Base-by-base conservation (phyloP, 176 grass and related monocot species). In the Carex scoparia region DNA sequence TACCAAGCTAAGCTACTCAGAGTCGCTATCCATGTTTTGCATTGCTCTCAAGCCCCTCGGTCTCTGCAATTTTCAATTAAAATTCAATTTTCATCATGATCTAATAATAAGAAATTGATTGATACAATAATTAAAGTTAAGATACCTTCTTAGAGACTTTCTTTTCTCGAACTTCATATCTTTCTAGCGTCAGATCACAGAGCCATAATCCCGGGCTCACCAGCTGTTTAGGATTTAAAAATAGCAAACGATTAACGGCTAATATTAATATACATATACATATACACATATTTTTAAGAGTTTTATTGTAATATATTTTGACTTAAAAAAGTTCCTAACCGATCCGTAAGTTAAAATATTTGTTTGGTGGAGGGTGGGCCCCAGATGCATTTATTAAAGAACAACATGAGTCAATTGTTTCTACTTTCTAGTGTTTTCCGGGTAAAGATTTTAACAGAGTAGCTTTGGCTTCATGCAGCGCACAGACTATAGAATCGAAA, bases 151-250 rank as follows among this genome's bases (percentile, higher is more conserved):
- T 97, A 15, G 90, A 90, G 68, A 91, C 80, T 87, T 91, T 94
- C 91, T 94, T 97, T 79, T 97, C 94, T 71, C 94, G 90, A 42
- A 97, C 94, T 89, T 97, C 94, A 72, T 97, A 97, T 86, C 94
- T 91, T 56, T 94, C 94, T 6, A 97, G 77, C 48, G 94, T 93
- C 74, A 97, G 72, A 85, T 97, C 94, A 62, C 91, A 93, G 11
- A 97, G 89, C 94, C 92, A 97, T 8, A 89, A 87, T 57, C 94
- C 94, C 8, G 94, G 94, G 86, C 94, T 93, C 79, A 94, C 92
- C 68, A 94, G 85, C 94, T 97, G 90, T 79, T 18, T 81, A 28
- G 3, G 70, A 80, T 10, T 3, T 23, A 12, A 53, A 6, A 79
- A 30, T 30, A 64, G 6, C 14, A 69, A 33, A 81, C 44, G 11